Conservation (phyloP, 768 basidiomycete species). For the Suillus occidentalis region DNA sequence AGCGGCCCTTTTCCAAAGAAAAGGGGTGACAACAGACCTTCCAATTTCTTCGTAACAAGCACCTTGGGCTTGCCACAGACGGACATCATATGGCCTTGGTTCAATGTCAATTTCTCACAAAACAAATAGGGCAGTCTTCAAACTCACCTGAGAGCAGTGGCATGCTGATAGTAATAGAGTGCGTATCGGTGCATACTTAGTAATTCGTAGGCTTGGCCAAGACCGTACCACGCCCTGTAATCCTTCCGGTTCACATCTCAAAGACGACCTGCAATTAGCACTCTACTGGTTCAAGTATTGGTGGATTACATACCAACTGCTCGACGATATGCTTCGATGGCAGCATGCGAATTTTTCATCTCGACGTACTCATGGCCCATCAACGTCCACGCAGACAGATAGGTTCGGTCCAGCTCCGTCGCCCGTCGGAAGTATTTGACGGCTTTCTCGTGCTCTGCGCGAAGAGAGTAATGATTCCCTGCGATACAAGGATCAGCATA, state of each 20-base stretch:
- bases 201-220: constrained; percentile 97
- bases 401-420: constrained; percentile 92
- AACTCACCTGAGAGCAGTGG: constrained; percentile 81
- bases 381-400: constrained; percentile 96
- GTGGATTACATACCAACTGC: constrained; percentile 77
- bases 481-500: neutral
- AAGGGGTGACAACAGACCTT: constrained; percentile 46
- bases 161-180: constrained; percentile 93
- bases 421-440: constrained; percentile 94
- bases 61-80: constrained; percentile 94
- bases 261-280: neutral
- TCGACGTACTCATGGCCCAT: constrained; percentile 99
- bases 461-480: constrained; percentile 98
- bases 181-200: constrained; percentile 97
- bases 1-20: constrained; percentile 1
- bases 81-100: constrained; percentile 87
- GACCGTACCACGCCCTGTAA: constrained; percentile 97
- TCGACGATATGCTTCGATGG: constrained; percentile 95
- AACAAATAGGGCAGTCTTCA: constrained; percentile 2
- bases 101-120: constrained; percentile 4
- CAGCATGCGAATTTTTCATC: constrained; percentile 98
- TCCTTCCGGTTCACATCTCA: constrained; percentile 95
- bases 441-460: constrained; percentile 93
- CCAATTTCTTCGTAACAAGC: constrained; percentile 92
- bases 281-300: neutral